phyloP scores from a whole-genome alignment of 2,329 filamentous ascomycete species.

The Fusarium secorum region DNA sequence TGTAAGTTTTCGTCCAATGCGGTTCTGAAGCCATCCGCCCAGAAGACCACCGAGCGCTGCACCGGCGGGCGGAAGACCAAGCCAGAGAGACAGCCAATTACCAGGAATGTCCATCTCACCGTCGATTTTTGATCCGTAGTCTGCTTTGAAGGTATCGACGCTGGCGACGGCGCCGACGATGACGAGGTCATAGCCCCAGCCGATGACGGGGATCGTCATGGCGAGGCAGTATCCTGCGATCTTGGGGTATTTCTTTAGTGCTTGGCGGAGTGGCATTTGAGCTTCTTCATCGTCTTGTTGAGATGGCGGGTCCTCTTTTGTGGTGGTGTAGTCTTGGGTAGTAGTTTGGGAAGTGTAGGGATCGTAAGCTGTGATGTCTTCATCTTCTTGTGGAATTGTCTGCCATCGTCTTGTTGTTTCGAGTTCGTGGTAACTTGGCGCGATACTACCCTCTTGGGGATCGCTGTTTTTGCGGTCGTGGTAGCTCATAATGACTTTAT shows the following conservation, averaged over 20 bases:
- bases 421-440: slow-evolving; percentile 20
- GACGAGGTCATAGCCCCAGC: slow-evolving; percentile 44
- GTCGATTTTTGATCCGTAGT: slow-evolving; percentile 40
- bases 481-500: not conserved
- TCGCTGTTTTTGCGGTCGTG: slow-evolving; percentile 4
- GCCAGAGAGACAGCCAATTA: slow-evolving; percentile 43
- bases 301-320: not conserved
- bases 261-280: slow-evolving; percentile 38
- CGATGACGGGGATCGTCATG: slow-evolving; percentile 41
- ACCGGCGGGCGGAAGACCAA: slow-evolving; percentile 34
- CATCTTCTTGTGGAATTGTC: slow-evolving; percentile 2
- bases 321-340: not conserved
- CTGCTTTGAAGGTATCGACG: slow-evolving; percentile 41
- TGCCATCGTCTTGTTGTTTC: slow-evolving; percentile 6
- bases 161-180: slow-evolving; percentile 42
- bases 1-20: slow-evolving; percentile 38
- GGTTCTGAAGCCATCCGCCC: slow-evolving; percentile 43
- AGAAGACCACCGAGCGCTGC: slow-evolving; percentile 38
- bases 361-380: slow-evolving; percentile 8
- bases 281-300: slow-evolving; percentile 12
- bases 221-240: slow-evolving; percentile 39
- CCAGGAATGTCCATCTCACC: slow-evolving; percentile 39
- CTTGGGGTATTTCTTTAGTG: slow-evolving; percentile 41
- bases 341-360: not conserved
- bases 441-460: not conserved